Percentiles rank a stretch among this genome's conserved stretches.
Conservation (phyloP, 2,329 filamentous ascomycete species). For the Venturia effusa region DNA sequence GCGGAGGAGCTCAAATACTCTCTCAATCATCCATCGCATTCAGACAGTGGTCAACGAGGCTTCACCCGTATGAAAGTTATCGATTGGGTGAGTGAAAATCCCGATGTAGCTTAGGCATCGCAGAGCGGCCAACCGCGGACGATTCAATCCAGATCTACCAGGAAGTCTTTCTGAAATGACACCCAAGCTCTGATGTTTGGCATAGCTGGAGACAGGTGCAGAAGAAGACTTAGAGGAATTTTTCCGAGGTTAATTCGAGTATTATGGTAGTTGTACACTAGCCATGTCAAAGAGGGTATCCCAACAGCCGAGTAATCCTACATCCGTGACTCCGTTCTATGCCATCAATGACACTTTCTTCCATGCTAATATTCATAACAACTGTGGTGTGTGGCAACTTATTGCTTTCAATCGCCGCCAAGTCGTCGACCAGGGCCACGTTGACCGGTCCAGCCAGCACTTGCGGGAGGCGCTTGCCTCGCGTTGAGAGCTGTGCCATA, state of each 20-base stretch:
- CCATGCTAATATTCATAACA: background rate
- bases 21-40: too few relatives aligned
- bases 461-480: background rate
- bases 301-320: background rate
- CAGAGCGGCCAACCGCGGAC: too few relatives aligned
- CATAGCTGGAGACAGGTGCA: background rate
- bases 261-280: background rate
- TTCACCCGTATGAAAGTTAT: too few relatives aligned
- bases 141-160: too few relatives aligned
- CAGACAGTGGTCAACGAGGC: too few relatives aligned
- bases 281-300: background rate
- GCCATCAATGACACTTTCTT: background rate
- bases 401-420: background rate
- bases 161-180: too few relatives aligned
- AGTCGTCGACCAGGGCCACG: conserved; percentile 11
- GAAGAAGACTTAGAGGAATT: background rate
- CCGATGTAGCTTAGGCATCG: too few relatives aligned
- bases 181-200: background rate
- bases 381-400: background rate
- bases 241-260: background rate
- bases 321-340: background rate
- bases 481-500: conserved; percentile 10
- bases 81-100: too few relatives aligned
- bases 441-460: conserved; percentile 3
- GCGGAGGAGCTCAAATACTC: too few relatives aligned